These are phyloP conservation scores for Phytophthora multivora DNA, from an alignment of 352 stramenopile species.

Conservation along the genomic window DNA sequence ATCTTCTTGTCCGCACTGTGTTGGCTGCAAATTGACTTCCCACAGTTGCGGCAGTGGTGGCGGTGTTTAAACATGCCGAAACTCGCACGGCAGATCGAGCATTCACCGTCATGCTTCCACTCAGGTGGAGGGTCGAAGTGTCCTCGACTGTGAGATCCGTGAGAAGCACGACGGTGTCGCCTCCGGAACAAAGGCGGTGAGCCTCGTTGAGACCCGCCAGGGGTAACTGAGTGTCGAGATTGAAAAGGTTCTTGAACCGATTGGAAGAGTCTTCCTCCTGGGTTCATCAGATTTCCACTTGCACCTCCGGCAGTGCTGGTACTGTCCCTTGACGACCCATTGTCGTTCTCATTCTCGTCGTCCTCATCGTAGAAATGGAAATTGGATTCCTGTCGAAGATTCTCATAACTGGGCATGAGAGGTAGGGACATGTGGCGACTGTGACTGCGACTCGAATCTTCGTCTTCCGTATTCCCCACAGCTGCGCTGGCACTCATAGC, in stretches of 20 bases:
- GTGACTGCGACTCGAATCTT: constrained; percentile 18
- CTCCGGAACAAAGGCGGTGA: constrained; percentile 30
- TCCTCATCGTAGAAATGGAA: constrained; percentile 31
- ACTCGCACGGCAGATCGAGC: constrained; percentile 71
- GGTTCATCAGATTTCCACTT: constrained; percentile 4
- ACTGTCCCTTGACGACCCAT: constrained; percentile 27
- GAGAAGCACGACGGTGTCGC: constrained; percentile 34
- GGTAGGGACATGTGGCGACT: constrained; percentile 61
- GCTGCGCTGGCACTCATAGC: constrained; percentile 26
- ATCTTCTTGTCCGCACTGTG: constrained; percentile 87
- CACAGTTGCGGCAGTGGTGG: constrained; percentile 86
- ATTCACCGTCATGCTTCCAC: constrained; percentile 81
- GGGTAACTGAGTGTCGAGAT: constrained; percentile 18
- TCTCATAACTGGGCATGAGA: constrained; percentile 57
- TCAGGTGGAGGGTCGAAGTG: constrained; percentile 63
- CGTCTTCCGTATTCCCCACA: constrained; percentile 8
- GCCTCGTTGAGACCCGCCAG: constrained; percentile 19
- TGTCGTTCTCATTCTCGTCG: constrained; percentile 25
- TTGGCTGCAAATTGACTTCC: constrained; percentile 82
- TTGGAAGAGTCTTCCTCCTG: constrained; percentile 19
- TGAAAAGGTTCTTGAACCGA: constrained; percentile 19
- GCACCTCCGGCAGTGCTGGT: constrained; percentile 21
- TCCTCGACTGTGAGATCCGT: constrained; percentile 25
- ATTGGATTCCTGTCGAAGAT: constrained; percentile 24
- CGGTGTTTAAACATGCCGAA: constrained; percentile 89